Base-by-base conservation (phyloP, 2,329 filamentous ascomycete species). In the Sarocladium kiliense region DNA sequence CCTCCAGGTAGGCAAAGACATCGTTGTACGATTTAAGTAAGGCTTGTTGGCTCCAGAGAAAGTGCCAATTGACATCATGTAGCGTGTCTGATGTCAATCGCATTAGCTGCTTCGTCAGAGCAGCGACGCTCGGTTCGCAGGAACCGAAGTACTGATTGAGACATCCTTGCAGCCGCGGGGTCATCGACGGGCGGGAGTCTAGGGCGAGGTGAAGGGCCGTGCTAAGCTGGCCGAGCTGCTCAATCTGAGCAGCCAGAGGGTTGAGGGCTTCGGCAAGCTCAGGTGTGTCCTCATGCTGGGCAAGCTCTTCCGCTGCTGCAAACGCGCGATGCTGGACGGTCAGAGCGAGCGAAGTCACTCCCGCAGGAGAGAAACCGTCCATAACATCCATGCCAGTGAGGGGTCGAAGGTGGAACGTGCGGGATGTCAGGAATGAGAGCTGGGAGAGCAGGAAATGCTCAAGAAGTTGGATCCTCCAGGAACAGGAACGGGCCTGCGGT, bases 81-180 rank as follows among this genome's bases (percentile, higher is more conserved):
- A 65, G 55, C 19, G 60, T 66, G 19, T 63, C 60, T 0, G 61
- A 55, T 30, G 65, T 63, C 51, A 72, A 55, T 3, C 68, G 62
- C 63, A 67, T 64, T 0, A 68, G 53, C 61, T 72, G 69, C 58
- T 71, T 71, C 39, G 66, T 65, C 36, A 71, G 49, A 16, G 61
- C 60, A 1, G 65, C 68, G 19, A 61, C 58, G 3, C 62, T 58
- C 3, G 56, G 59, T 56, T 70, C 67, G 47, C 69, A 71, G 4
- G 59, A 62, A 21, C 57, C 57, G 1, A 72, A 58, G 10, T 60
- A 63, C 12, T 62, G 59, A 53, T 61, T 62, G 23, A 71, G 54
- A 9, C 62, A 59, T 0, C 58, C 60, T 51, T 71, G 70, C 36
- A 71, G 39, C 3, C 56, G 57, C n/a, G 56, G 55, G 3, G 70